Evolutionary conservation across 2,329 filamentous ascomycete genomes (phyloP), one percentile per base, ranked within the genome.

Genomic region (Phialocephala sp.): DNA sequence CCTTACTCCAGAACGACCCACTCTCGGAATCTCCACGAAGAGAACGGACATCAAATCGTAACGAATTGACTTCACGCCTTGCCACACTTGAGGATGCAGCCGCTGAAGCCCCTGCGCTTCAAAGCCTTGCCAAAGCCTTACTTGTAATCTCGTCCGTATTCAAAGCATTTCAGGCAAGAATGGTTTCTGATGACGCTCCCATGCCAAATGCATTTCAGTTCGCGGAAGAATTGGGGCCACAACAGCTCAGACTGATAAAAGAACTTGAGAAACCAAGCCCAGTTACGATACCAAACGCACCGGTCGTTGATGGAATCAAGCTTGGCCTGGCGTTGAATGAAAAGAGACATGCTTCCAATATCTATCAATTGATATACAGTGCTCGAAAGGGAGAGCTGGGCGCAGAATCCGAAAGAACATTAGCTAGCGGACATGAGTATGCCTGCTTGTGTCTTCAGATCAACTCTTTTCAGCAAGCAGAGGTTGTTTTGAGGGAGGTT

Each of bases 191-290:
- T 12, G 15, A 20, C 6, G 47, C 8, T 4, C 18, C 47, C 9
- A 52, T 52, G 47, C 47, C 22, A 24, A 27, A 52, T 27, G 47
- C 47, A 27, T 52, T 32, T 9, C 47, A 52, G 20, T 52, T 52
- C 47, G 47, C 47, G 12, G 22, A 24, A 15, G 47, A 52, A 12
- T 32, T 52, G 22, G 47, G 47, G 20, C 47, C 47, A 4, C 47
- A 52, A 27, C 22, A 27, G 22, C 47, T 52, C 22, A 52, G 47
- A 15, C 9, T 52, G 18, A 52, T 52, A 27, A 4, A 27, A 27
- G 47, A 52, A 11, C 47, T 52, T 52, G 47, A 52, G 47, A 52
- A 52, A 52, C 47, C 47, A 18, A 52, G 47, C 47, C 47, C 47
- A 27, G 3, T 2, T 14, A 52, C 47, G 22, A 32, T 27, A 12